Evolutionary conservation across 1,284 basidiomycete genomes (phyloP), one percentile per base, ranked within the genome.

Genomic region (Filobasidium uniguttulatum): DNA sequence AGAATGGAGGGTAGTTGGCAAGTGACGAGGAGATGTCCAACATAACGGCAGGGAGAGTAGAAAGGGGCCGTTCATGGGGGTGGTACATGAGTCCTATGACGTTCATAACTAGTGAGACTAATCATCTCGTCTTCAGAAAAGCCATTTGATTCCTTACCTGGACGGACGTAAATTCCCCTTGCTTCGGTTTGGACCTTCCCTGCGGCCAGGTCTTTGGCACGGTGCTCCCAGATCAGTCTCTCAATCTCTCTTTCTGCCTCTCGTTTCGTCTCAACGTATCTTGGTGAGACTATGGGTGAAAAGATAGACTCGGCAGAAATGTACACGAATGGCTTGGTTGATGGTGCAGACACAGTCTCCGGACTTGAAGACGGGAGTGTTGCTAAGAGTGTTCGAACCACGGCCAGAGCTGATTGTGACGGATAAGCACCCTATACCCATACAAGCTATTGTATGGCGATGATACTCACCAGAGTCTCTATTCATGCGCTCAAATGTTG

Each of bases 271-370:
- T 80, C 74, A 57, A 94, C 87, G 70, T 97, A 97, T 35, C 83
- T 72, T 0, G 77, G 72, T 22, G 90, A 81, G 29, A 97, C 78
- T 56, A 93, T 62, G 1, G 93, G 93, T 23, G 86, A 77, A 70
- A 82, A 88, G 37, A 91, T 79, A 62, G 96, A 90, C 59, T 91
- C 91, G 4, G 93, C 91, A 29, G 93, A 98, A 55, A 98, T 75
- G 69, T 85, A 97, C 37, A 96, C 76, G 68, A 98, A 97, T 5
- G 87, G 78, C 44, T 20, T 31, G 25, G 48, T 60, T 57, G 3
- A 51, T 20, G 9, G 44, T 31, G 12, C n/a, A n/a, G n/a, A n/a
- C n/a, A n/a, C n/a, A n/a, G n/a, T n/a, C n/a, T n/a, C n/a, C n/a
- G 48, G 22, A 3, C 54, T 22, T 17, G 53, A 25, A 8, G 54